phyloP scores from a whole-genome alignment of 1,139 yeast genomes.

The Yamadazyma mexicana region DNA sequence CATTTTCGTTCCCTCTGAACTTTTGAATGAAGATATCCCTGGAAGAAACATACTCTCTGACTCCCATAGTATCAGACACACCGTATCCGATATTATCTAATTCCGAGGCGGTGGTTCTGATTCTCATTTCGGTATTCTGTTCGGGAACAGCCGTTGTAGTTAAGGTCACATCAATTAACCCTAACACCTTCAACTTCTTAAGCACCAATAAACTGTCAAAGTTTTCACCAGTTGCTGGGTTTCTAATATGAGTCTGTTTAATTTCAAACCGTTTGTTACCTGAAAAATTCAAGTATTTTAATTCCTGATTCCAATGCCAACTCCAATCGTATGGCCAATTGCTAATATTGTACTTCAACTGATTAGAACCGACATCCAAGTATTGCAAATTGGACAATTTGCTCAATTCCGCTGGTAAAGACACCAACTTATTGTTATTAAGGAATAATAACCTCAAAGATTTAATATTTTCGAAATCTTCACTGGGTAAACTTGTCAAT shows the following conservation, averaged over 20 bases:
- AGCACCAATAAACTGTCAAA: slow-evolving; percentile 78
- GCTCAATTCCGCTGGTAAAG: slow-evolving; percentile 87
- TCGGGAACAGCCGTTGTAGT: slow-evolving; percentile 87
- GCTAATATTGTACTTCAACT: slow-evolving; percentile 84
- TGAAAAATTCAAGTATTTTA: slow-evolving; percentile 82
- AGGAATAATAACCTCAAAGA: slow-evolving; percentile 63
- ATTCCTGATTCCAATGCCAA: slow-evolving; percentile 83
- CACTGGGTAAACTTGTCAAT: slow-evolving; percentile 77
- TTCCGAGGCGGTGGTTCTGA: slow-evolving; percentile 89
- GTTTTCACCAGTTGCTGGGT: slow-evolving; percentile 49
- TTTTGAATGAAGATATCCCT: slow-evolving; percentile 87
- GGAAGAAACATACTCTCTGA: slow-evolving; percentile 62
- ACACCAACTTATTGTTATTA: slow-evolving; percentile 82
- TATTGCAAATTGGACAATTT: slow-evolving; percentile 63
- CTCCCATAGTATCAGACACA: slow-evolving; percentile 84
- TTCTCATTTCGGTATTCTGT: slow-evolving; percentile 78
- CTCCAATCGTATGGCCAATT: slow-evolving; percentile 98
- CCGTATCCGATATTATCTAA: slow-evolving; percentile 82
- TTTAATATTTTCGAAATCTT: slow-evolving; percentile 67
- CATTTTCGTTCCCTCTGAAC: slow-evolving; percentile 77
- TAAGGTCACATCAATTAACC: slow-evolving; percentile 92
- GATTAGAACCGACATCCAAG: slow-evolving; percentile 90
- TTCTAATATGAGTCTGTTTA: slow-evolving; percentile 55
- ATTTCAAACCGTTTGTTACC: slow-evolving; percentile 93
- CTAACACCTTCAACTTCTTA: slow-evolving; percentile 70